Conservation (phyloP, 2,329 filamentous ascomycete species). For the Botrytis paeoniae region DNA sequence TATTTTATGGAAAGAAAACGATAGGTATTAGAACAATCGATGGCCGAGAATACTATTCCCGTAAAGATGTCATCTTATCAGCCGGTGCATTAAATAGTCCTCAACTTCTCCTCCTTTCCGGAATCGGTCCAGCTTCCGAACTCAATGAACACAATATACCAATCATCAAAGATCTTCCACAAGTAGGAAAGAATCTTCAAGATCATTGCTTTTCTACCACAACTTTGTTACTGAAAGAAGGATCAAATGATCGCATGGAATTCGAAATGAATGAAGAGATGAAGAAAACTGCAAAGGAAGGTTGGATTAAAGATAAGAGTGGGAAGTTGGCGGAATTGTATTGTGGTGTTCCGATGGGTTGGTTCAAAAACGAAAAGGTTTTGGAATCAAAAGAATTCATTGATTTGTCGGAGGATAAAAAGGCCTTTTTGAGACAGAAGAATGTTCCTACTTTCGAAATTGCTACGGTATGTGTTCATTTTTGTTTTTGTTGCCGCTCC, state of each 20-base stretch:
- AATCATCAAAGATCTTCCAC: constrained; percentile 55
- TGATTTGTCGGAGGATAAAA: not conserved
- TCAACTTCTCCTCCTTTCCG: constrained; percentile 48
- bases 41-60: constrained; percentile 38
- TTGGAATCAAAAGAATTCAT: not conserved
- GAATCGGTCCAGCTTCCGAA: constrained; percentile 44
- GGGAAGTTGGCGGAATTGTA: constrained; percentile 2
- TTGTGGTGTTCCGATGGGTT: constrained; percentile 10
- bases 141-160: constrained; percentile 46
- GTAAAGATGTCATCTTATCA: constrained; percentile 47
- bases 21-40: constrained; percentile 44
- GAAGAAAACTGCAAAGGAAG: constrained; percentile 24
- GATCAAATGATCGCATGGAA: constrained; percentile 19
- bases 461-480: not conserved
- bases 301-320: not conserved
- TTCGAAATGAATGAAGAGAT: constrained; percentile 46
- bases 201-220: constrained; percentile 41
- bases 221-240: constrained; percentile 38
- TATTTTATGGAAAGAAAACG: constrained; percentile 22
- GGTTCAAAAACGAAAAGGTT: not conserved
- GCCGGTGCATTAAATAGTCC: constrained; percentile 49
- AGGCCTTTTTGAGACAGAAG: not conserved
- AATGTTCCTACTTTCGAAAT: constrained; percentile 9
- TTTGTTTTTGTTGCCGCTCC: not conserved
- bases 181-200: constrained; percentile 63